phyloP scores from a whole-genome alignment of 441 rosid species.

The Gossypium aridum region DNA sequence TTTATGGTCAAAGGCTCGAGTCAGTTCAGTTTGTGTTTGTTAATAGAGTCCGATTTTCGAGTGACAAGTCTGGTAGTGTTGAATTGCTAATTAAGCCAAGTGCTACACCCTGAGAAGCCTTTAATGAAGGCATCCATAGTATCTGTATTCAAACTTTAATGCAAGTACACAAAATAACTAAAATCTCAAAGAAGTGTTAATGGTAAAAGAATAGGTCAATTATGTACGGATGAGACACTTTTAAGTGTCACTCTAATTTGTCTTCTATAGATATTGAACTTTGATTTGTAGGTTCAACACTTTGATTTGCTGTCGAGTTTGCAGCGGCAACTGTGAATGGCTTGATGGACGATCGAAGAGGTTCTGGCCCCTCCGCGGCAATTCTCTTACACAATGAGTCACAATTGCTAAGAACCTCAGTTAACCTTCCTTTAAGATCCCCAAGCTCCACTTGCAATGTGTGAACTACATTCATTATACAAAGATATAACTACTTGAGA shows the following conservation, averaged over 20 bases:
- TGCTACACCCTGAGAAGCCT: neutral
- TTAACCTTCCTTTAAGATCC: slow-evolving; percentile 81
- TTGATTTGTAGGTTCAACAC: slow-evolving; percentile 15
- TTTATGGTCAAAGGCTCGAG: too few species aligned
- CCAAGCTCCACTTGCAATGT: slow-evolving; percentile 85
- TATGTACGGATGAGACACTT: neutral
- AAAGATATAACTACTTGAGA: neutral
- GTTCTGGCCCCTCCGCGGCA: slow-evolving; percentile 57
- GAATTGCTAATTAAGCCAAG: neutral
- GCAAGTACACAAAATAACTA: neutral
- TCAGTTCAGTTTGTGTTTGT: too few species aligned
- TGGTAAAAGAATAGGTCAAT: neutral
- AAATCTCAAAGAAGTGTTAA: neutral
- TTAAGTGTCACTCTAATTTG: slow-evolving; percentile 15
- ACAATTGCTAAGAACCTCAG: slow-evolving; percentile 76
- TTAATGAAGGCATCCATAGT: neutral
- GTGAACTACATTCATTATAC: slow-evolving; percentile 49
- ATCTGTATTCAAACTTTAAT: neutral
- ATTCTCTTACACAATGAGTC: slow-evolving; percentile 16
- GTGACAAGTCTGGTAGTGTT: too few species aligned
- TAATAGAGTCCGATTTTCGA: too few species aligned
- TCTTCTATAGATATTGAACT: slow-evolving; percentile 21
- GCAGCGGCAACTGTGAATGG: slow-evolving; percentile 42
- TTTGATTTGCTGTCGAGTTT: slow-evolving; percentile 17
- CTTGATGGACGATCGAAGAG: slow-evolving; percentile 40